Percentiles rank a stretch among this genome's conserved stretches.
phyloP scores from a whole-genome alignment of 2,329 filamentous ascomycete species.

The Colletotrichum sp. region DNA sequence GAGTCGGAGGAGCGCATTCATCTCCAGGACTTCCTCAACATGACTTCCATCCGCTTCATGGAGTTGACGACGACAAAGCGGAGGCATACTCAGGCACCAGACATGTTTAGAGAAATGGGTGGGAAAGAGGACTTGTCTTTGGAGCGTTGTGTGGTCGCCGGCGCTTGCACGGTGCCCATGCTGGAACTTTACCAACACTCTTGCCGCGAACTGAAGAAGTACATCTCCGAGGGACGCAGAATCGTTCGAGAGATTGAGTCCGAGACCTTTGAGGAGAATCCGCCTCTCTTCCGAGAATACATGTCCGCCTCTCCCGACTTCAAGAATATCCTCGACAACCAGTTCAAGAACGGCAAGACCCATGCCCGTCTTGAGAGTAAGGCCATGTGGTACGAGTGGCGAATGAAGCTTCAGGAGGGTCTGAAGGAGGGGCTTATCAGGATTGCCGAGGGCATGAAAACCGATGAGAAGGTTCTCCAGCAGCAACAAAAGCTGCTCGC shows the following conservation, averaged over 20 bases:
- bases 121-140: constrained; percentile 63
- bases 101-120: constrained; percentile 46
- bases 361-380: constrained; percentile 90
- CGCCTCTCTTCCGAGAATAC: constrained; percentile 90
- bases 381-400: constrained; percentile 98
- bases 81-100: constrained; percentile 77
- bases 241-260: constrained; percentile 91
- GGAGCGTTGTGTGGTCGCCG: constrained; percentile 83
- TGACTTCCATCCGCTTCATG: constrained; percentile 98
- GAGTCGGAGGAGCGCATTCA: constrained; percentile 70
- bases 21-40: constrained; percentile 89
- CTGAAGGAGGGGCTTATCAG: constrained; percentile 80
- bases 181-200: constrained; percentile 95
- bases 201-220: constrained; percentile 94
- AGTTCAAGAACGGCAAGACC: constrained; percentile 97
- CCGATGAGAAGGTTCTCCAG: constrained; percentile 70
- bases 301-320: constrained; percentile 83
- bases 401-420: constrained; percentile 83
- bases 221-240: constrained; percentile 89
- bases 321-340: constrained; percentile 88
- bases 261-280: constrained; percentile 89
- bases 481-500: constrained; percentile 74
- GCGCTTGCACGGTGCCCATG: constrained; percentile 90
- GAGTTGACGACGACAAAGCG: constrained; percentile 96
- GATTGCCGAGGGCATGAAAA: constrained; percentile 77